Conservation (phyloP, 495 filamentous ascomycete genomes). For the Hypoxylon lenormandii region DNA sequence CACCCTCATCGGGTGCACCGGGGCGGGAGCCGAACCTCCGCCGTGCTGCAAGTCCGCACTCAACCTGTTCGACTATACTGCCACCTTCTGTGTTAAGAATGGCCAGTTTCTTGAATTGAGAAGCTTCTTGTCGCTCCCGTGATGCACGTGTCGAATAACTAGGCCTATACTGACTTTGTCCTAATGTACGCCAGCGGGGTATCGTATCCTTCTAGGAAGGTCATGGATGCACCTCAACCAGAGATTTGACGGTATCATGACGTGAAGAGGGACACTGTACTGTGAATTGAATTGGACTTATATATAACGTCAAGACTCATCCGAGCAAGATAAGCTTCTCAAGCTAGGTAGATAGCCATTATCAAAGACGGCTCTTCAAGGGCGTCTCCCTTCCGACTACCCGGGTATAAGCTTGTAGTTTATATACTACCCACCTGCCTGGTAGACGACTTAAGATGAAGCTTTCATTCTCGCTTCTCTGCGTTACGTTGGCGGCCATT, state of each 20-base stretch:
- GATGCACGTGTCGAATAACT: constrained; percentile 29
- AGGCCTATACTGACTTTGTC: constrained; percentile 5
- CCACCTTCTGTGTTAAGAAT: constrained; percentile 38
- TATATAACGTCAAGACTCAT: constrained; percentile 11
- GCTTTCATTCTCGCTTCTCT: constrained; percentile 37
- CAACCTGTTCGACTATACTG: constrained; percentile 1
- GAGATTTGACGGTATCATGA: constrained; percentile 7
- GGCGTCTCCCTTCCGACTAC: too few relatives aligned
- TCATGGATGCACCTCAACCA: constrained; percentile 19
- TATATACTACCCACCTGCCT: too few relatives aligned
- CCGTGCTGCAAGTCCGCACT: constrained; percentile 1
- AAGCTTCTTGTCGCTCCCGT: constrained; percentile 19
- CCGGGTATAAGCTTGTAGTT: neutral
- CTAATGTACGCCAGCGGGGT: constrained; percentile 9
- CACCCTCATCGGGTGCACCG: neutral
- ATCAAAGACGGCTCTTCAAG: neutral
- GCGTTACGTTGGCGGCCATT: constrained; percentile 33
- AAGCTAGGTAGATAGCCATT: neutral
- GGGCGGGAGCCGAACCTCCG: constrained; percentile 2
- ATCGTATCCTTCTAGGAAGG: constrained; percentile 42
- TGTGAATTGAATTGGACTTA: neutral
- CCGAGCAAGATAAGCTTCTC: constrained; percentile 2
- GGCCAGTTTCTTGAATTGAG: neutral
- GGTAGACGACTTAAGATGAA: constrained; percentile 41
- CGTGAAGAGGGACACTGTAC: neutral